These are phyloP conservation scores for Pinus tabuliformis DNA, from an alignment of 75 land plant genomes.

Conservation along the genomic window DNA sequence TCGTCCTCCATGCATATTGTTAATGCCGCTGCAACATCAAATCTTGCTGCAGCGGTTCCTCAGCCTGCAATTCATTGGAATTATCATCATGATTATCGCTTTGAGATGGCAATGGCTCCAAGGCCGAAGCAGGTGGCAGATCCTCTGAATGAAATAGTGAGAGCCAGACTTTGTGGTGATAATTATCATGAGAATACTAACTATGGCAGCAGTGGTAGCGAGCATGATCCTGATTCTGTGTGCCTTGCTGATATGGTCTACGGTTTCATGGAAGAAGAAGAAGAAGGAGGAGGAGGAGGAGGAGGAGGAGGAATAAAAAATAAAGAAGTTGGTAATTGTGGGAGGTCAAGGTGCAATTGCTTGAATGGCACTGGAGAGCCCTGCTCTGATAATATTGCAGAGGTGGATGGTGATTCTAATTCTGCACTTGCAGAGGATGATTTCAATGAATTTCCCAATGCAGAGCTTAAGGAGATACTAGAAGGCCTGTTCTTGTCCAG, in stretches of 20 bases:
- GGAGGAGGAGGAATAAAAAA: background rate
- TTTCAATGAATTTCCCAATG: background rate
- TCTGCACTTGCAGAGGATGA: background rate
- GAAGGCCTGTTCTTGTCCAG: background rate
- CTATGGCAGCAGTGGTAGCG: constrained; percentile 27
- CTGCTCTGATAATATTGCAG: background rate
- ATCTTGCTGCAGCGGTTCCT: too few relatives aligned
- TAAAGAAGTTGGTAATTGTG: background rate
- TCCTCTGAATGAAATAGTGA: constrained; percentile 19
- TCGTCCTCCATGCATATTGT: too few relatives aligned
- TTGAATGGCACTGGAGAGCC: constrained; percentile 3
- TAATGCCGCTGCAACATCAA: too few relatives aligned
- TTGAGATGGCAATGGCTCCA: too few relatives aligned
- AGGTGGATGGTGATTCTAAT: background rate
- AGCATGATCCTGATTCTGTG: constrained; percentile 10
- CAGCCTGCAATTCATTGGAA: too few relatives aligned
- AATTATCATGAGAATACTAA: background rate
- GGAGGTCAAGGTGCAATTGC: constrained; percentile 20
- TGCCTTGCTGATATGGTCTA: constrained; percentile 10
- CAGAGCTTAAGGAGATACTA: background rate
- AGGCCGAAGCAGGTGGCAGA: constrained; percentile 14
- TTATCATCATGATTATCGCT: too few relatives aligned
- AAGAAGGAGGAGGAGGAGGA: background rate
- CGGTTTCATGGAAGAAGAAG: constrained; percentile 16
- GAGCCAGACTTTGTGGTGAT: constrained; percentile 22